Evolutionary conservation across 768 basidiomycete genomes (phyloP).

Genomic region (Suillus paluster): DNA sequence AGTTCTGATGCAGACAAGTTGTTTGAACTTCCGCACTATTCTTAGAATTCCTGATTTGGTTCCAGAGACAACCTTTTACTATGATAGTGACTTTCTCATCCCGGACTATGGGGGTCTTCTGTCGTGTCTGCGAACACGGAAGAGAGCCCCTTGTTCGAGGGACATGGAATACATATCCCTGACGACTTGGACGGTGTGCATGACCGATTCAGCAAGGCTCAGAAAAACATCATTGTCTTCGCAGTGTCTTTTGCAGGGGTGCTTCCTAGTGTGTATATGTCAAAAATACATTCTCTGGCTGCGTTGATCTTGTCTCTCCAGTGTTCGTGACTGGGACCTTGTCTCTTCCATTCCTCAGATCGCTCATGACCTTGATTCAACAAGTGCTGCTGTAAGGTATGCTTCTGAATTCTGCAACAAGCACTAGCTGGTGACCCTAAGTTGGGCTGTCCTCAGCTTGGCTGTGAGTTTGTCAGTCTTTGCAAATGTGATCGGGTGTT

Average conservation of each 20-base stretch:
- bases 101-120: background rate
- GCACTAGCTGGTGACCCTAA: background rate
- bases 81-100: too few relatives aligned
- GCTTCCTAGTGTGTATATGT: slow-evolving; percentile 51
- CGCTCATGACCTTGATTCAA: slow-evolving; percentile 36
- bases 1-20: too few relatives aligned
- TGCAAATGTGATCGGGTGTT: slow-evolving; percentile 44
- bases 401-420: background rate
- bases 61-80: too few relatives aligned
- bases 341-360: slow-evolving; percentile 43
- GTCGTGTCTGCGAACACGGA: background rate
- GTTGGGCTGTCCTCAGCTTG: slow-evolving; percentile 30
- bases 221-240: slow-evolving; percentile 54
- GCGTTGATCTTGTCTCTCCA: background rate
- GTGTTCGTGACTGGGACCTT: slow-evolving; percentile 39
- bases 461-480: slow-evolving; percentile 53
- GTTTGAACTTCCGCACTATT: too few relatives aligned
- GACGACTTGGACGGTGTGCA: background rate
- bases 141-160: slow-evolving; percentile 5
- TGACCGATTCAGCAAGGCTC: slow-evolving; percentile 48
- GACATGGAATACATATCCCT: background rate
- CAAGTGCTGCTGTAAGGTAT: slow-evolving; percentile 33
- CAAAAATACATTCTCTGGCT: too few relatives aligned
- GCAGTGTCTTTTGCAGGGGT: slow-evolving; percentile 63
- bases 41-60: too few relatives aligned